A percentile compares a stretch with the other conserved stretches of the same genome.
Conservation (phyloP, 768 basidiomycete genomes). For the Crucibulum laeve region DNA sequence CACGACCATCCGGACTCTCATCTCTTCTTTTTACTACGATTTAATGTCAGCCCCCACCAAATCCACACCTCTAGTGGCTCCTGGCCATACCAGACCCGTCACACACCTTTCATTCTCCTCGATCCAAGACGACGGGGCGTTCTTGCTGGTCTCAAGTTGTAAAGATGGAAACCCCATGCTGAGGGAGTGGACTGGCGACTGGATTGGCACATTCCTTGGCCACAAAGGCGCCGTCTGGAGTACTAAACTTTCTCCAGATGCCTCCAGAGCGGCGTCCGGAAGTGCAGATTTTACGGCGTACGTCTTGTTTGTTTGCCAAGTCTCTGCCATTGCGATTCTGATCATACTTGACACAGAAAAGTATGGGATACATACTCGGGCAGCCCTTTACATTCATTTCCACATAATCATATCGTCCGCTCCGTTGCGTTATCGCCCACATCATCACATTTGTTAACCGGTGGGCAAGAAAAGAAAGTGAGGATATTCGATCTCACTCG, state of each 20-base stretch:
- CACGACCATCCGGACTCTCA: constrained; percentile 14
- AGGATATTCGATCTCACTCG: constrained; percentile 87
- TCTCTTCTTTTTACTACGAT: constrained; percentile 20
- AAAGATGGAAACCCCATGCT: constrained; percentile 99
- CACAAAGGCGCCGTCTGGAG: constrained; percentile 98
- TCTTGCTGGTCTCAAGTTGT: constrained; percentile 91
- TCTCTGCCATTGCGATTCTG: constrained; percentile 7
- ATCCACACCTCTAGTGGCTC: constrained; percentile 76
- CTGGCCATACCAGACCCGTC: constrained; percentile 84
- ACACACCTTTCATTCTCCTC: constrained; percentile 92
- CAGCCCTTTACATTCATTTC: constrained; percentile 86
- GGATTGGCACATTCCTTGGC: constrained; percentile 91
- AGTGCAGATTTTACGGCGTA: constrained; percentile 98
- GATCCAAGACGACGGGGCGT: constrained; percentile 80
- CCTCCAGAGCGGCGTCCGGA: constrained; percentile 83
- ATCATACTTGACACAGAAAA: constrained; percentile 52
- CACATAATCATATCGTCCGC: constrained; percentile 97
- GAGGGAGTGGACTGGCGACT: constrained; percentile 96
- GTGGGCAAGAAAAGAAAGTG: constrained; percentile 97
- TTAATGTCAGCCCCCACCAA: constrained; percentile 64
- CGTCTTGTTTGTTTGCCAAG: constrained; percentile 22
- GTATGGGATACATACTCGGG: constrained; percentile 96
- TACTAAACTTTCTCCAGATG: constrained; percentile 85
- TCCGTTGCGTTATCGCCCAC: constrained; percentile 83
- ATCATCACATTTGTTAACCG: constrained; percentile 71